A percentile compares a stretch with the other conserved stretches of the same genome.
These are phyloP conservation scores for Termitomyces eurrhizus DNA, from an alignment of 768 basidiomycete species.

Conservation along the genomic window DNA sequence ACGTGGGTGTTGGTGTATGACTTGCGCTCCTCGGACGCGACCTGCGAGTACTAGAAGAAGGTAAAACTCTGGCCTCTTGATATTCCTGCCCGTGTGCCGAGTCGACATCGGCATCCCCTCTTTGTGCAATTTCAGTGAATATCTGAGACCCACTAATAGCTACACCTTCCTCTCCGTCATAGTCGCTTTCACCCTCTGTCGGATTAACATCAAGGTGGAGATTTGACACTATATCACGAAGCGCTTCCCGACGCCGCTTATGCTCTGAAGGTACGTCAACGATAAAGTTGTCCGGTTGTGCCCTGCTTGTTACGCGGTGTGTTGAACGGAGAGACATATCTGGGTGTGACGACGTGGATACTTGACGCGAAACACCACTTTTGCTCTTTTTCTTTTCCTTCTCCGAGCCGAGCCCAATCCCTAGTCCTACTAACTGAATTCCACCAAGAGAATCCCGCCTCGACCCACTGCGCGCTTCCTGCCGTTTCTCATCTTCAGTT, in stretches of 20 bases:
- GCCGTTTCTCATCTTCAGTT: slow-evolving; percentile 26
- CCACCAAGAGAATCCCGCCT: background rate
- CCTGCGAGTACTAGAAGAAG: slow-evolving; percentile 6
- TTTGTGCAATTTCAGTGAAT: slow-evolving; percentile 2
- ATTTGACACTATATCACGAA: slow-evolving; percentile 33
- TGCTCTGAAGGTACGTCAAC: slow-evolving; percentile 18
- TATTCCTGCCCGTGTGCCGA: slow-evolving; percentile 13
- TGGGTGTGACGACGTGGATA: background rate
- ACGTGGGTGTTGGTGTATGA: slow-evolving; percentile 19
- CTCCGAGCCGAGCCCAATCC: slow-evolving; percentile 6
- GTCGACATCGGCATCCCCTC: slow-evolving; percentile 26
- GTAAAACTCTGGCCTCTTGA: background rate
- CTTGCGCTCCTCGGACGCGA: slow-evolving; percentile 22
- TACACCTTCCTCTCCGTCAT: slow-evolving; percentile 29
- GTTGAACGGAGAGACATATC: background rate
- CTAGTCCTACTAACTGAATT: slow-evolving; percentile 10
- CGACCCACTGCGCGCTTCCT: background rate
- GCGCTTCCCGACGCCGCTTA: slow-evolving; percentile 28
- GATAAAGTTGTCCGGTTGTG: background rate
- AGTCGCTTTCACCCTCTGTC: slow-evolving; percentile 25
- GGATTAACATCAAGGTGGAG: slow-evolving; percentile 14
- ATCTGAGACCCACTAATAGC: slow-evolving; percentile 31
- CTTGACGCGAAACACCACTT: background rate
- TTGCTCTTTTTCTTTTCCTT: slow-evolving; percentile 3
- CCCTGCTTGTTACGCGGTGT: background rate